phyloP scores from a whole-genome alignment of 176 grass and related monocot genomes.

The Paspalum notatum region DNA sequence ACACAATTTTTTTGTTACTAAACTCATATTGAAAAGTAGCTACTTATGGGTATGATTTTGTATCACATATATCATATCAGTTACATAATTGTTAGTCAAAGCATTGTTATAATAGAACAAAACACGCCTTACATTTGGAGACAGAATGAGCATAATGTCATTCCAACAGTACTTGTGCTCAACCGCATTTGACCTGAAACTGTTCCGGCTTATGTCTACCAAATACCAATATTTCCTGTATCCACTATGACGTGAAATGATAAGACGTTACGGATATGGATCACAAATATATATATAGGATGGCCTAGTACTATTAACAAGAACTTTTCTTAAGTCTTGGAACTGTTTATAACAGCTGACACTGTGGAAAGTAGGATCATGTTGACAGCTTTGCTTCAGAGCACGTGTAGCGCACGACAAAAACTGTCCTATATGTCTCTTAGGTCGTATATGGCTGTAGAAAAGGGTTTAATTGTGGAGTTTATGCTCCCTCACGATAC shows the following conservation, averaged over 20 bases:
- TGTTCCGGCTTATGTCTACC: slow-evolving; percentile 8
- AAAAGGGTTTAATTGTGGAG: slow-evolving; percentile 9
- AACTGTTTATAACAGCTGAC: slow-evolving; percentile 21
- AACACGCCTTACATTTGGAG: no score
- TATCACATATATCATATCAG: no score
- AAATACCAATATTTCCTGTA: neutral
- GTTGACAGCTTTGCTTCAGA: slow-evolving; percentile 18
- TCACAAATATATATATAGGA: neutral
- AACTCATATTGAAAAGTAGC: no score
- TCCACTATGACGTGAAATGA: slow-evolving; percentile 23
- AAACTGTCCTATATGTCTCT: neutral
- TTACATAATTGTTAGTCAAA: no score
- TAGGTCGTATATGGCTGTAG: neutral
- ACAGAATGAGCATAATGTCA: neutral
- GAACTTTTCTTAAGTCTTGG: neutral
- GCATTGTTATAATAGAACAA: no score
- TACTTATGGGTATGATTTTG: no score
- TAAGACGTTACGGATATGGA: neutral
- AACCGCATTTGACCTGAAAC: neutral
- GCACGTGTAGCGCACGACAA: slow-evolving; percentile 29
- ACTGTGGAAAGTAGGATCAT: neutral
- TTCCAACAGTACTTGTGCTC: neutral
- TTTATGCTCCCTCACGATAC: slow-evolving; percentile 34
- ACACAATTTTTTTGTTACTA: no score
- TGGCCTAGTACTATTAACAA: slow-evolving; percentile 16